Evolutionary conservation across 306 rosid genomes (phyloP).

Genomic region (Vigna hirtella): DNA sequence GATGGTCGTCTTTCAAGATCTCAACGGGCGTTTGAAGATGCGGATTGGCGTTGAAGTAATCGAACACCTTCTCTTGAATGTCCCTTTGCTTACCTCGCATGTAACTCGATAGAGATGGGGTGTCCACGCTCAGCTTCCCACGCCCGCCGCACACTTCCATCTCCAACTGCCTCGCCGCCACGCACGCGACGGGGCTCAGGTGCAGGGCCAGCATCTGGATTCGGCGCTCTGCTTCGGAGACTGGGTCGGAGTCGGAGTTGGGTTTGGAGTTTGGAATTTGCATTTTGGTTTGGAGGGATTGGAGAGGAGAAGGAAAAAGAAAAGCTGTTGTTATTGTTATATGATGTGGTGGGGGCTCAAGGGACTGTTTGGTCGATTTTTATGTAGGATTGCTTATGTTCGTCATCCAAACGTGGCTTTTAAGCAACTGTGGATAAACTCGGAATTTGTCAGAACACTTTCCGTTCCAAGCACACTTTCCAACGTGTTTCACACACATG

Average conservation of each 20-base stretch:
- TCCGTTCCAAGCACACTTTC: constrained; percentile 49
- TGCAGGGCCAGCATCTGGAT: constrained; percentile 65
- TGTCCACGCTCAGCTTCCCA: constrained; percentile 56
- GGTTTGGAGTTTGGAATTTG: constrained; percentile 17
- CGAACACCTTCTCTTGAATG: constrained; percentile 67
- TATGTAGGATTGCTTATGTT: not conserved
- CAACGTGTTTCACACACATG: not conserved
- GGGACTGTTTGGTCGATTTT: not conserved
- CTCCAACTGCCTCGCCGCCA: constrained; percentile 23
- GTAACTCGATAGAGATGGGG: constrained; percentile 47
- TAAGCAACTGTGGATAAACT: constrained; percentile 21
- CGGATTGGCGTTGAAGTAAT: constrained; percentile 70
- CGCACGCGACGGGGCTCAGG: constrained; percentile 52
- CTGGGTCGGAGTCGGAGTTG: no score
- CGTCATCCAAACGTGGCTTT: constrained; percentile 40
- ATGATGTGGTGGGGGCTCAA: not conserved
- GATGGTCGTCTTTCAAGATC: constrained; percentile 74
- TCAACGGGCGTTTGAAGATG: constrained; percentile 88
- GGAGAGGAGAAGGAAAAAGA: not conserved
- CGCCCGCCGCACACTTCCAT: constrained; percentile 53
- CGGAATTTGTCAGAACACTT: not conserved
- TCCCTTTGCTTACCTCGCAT: constrained; percentile 77
- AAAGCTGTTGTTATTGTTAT: not conserved
- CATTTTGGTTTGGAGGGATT: not conserved
- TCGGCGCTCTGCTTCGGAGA: constrained; percentile 54